These are phyloP conservation scores for Fragilaria crotonensis DNA, from an alignment of 108 stramenopile genomes.

Conservation along the genomic window DNA sequence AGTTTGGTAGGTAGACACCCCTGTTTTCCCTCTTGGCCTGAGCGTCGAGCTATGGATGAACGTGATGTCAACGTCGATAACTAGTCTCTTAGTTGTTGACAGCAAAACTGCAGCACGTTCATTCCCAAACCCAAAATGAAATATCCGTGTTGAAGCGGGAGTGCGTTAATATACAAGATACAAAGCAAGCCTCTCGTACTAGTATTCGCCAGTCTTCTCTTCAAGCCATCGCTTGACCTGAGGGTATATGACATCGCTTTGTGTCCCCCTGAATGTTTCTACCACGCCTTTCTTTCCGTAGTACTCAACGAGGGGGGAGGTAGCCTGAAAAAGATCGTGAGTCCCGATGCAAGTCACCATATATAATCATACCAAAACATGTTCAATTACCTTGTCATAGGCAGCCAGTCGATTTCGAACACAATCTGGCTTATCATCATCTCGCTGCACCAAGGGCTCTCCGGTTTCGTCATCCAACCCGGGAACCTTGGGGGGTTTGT, in stretches of 20 bases:
- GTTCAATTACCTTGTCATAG: slow-evolving; percentile 70
- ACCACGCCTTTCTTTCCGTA: slow-evolving; percentile 80
- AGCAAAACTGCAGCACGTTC: no score
- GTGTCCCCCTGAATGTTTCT: slow-evolving; percentile 79
- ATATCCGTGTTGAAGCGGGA: no score
- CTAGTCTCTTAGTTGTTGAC: no score
- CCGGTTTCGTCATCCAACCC: slow-evolving; percentile 92
- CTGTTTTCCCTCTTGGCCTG: no score
- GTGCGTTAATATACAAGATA: no score
- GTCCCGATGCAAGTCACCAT: not conserved
- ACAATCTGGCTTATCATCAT: slow-evolving; percentile 92
- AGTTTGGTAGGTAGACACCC: no score
- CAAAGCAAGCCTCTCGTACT: no score
- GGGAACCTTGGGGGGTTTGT: slow-evolving; percentile 88
- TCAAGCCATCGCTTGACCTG: slow-evolving; percentile 76
- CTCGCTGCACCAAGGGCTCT: slow-evolving; percentile 89
- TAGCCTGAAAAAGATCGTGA: slow-evolving; percentile 42
- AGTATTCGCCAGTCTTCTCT: slow-evolving; percentile 4
- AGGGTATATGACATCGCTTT: slow-evolving; percentile 92
- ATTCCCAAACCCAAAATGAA: no score
- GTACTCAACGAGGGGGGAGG: slow-evolving; percentile 80
- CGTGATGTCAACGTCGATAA: no score
- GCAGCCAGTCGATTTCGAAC: slow-evolving; percentile 76
- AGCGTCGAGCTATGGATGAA: no score
- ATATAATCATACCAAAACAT: no score